These are phyloP conservation scores for Fusarium pininemorale DNA, from an alignment of 2,329 filamentous ascomycete genomes.

Conservation along the genomic window DNA sequence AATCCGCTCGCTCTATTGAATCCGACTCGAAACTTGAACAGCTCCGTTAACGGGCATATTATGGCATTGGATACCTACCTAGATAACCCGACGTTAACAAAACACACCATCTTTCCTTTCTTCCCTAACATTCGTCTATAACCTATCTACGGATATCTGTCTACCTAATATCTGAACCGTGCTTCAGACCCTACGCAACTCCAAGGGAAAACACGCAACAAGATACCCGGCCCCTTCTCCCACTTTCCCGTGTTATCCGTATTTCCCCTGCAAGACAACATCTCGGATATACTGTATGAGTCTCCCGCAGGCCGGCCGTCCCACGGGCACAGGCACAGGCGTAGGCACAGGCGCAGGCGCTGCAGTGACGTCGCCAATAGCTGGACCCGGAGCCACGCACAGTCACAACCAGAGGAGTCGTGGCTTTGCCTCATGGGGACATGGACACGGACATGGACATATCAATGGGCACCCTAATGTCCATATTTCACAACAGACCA, in stretches of 20 bases:
- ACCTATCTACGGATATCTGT: neutral
- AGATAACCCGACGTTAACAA: slow-evolving; percentile 4
- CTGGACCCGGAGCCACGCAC: slow-evolving; percentile 15
- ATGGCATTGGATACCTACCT: neutral
- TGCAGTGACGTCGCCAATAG: slow-evolving; percentile 42
- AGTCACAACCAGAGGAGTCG: slow-evolving; percentile 18
- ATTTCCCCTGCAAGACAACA: slow-evolving; percentile 22
- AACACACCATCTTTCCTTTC: slow-evolving; percentile 5
- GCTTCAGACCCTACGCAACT: neutral
- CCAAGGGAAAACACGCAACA: slow-evolving; percentile 9
- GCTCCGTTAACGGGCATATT: slow-evolving; percentile 41
- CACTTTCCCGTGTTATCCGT: slow-evolving; percentile 29
- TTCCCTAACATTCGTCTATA: neutral
- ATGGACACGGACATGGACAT: slow-evolving; percentile 25
- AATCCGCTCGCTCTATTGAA: slow-evolving; percentile 31
- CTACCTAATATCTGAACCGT: neutral
- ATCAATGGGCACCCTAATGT: slow-evolving; percentile 27
- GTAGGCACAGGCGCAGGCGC: slow-evolving; percentile 36
- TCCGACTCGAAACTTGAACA: slow-evolving; percentile 25
- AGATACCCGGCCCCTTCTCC: slow-evolving; percentile 6
- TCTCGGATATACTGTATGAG: slow-evolving; percentile 43
- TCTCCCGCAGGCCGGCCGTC: slow-evolving; percentile 45
- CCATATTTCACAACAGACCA: slow-evolving; percentile 30
- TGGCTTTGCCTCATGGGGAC: slow-evolving; percentile 36
- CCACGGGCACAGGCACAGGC: slow-evolving; percentile 36